Base-by-base conservation (phyloP, 257 asterid genomes). In the Solanum lignicaule region DNA sequence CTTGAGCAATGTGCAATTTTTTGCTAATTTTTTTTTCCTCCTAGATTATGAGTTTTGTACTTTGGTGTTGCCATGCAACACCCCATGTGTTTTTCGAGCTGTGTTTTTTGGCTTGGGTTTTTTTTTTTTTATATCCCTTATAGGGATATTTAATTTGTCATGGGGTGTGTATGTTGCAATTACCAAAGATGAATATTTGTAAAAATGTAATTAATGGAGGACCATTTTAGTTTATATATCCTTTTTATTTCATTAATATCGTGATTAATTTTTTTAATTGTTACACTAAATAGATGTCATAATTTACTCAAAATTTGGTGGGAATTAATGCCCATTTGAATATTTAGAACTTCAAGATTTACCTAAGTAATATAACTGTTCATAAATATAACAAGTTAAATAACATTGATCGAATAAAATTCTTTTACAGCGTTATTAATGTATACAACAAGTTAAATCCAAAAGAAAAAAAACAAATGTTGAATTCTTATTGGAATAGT, bases 91-190 rank as follows among this genome's bases (percentile, higher is more conserved):
- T 88, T 91, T 93, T 93, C 86, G 82, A 88, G 93, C 83, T 88
- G 27, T 87, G 94, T 89, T 73, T 87, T 58, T 58, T 52, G 82
- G 93, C 94, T 88, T 92, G 91, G 91, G n/a, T n/a, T 35, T 36
- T 85, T 89, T 33, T 86, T 72, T 72, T 35, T 73, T 32, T 16
- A 4, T 18, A 5, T 73, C 81, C 60, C 86, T 36, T 48, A n/a
- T n/a, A 65, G 82, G 87, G 79, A 87, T 88, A 39, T 33, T 55
- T 55, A 55, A 55, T 55, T 84, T 36, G 62, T 89, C 81, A 78
- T 32, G 52, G 87, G 89, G 90, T 55, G 13, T 86, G 89, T 84
- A 31, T 88, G 41, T 86, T 73, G 88, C 62, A 83, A 78, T 74
- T 21, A 79, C 84, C 88, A 85, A 81, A 71, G 82, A 38, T 36